Evolutionary conservation across 73 alveolate genomes (phyloP).

Genomic region (Symbiodinium natans): DNA sequence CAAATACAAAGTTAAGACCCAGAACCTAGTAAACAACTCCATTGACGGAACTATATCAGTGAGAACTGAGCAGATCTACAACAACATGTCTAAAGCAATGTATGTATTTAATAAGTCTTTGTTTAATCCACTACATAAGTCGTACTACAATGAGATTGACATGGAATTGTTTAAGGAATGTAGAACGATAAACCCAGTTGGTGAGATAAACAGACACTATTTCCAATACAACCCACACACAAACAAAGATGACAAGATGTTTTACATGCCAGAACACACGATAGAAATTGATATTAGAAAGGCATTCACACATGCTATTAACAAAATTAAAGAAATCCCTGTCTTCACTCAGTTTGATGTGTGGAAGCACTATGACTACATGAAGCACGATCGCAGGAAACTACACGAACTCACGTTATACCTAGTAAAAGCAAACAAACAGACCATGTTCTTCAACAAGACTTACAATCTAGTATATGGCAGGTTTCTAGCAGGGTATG

Average conservation of each 20-base stretch:
- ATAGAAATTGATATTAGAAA: not conserved
- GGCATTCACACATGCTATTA: not conserved
- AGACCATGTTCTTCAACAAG: not conserved
- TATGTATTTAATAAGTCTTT: not conserved
- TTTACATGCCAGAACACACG: not conserved
- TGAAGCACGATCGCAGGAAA: not conserved
- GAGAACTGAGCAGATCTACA: not conserved
- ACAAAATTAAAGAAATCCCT: not conserved
- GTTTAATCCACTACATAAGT: not conserved
- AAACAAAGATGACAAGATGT: not conserved
- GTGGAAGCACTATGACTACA: not conserved
- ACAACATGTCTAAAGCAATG: not conserved
- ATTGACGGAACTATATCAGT: not conserved
- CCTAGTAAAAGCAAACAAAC: not conserved
- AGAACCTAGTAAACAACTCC: not conserved
- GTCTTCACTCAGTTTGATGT: not conserved
- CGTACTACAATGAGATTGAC: not conserved
- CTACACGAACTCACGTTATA: not conserved
- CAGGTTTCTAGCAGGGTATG: not conserved
- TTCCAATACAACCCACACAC: not conserved
- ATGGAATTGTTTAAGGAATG: not conserved
- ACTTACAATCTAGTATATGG: not conserved
- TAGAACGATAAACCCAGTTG: not conserved
- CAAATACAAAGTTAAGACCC: not conserved
- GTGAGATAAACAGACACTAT: not conserved